These are phyloP conservation scores for Vicia faba DNA, from an alignment of 306 rosid genomes.

Conservation along the genomic window DNA sequence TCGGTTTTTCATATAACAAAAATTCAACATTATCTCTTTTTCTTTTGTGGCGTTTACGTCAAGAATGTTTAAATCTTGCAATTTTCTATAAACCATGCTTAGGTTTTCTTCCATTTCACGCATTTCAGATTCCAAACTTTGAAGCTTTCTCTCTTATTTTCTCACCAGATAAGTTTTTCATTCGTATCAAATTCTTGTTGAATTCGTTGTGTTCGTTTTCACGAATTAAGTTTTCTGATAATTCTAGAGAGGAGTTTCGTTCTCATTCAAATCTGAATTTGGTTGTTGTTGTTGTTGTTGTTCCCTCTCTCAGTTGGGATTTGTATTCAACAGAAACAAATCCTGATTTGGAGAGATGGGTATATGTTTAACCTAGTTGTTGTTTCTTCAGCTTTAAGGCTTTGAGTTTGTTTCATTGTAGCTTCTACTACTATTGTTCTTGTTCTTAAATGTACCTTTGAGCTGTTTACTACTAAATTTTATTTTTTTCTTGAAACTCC, in stretches of 20 bases:
- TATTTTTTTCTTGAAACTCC: neutral
- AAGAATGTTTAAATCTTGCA: constrained; percentile 46
- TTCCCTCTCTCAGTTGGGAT: constrained; percentile 52
- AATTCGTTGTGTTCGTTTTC: neutral
- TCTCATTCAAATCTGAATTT: constrained; percentile 38
- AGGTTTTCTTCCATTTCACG: constrained; percentile 36
- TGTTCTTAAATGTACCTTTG: neutral
- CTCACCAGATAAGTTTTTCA: constrained; percentile 56
- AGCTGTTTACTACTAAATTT: constrained; percentile 1
- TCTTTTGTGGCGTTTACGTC: constrained; percentile 60
- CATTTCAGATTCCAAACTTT: constrained; percentile 38
- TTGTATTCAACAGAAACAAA: constrained; percentile 41
- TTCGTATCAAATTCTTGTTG: neutral
- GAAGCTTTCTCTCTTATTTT: constrained; percentile 28
- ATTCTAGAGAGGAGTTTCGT: neutral
- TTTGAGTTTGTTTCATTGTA: constrained; percentile 33
- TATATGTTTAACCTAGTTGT: neutral
- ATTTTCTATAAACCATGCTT: constrained; percentile 33
- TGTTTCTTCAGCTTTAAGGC: constrained; percentile 18
- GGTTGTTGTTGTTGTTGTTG: constrained; percentile 30
- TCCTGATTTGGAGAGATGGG: constrained; percentile 51
- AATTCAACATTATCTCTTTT: constrained; percentile 30
- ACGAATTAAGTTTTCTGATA: constrained; percentile 5
- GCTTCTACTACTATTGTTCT: constrained; percentile 1
- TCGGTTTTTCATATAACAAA: constrained; percentile 23